Base-by-base conservation (phyloP, 164 flowering plant species). In the Nelumbo lutea region DNA sequence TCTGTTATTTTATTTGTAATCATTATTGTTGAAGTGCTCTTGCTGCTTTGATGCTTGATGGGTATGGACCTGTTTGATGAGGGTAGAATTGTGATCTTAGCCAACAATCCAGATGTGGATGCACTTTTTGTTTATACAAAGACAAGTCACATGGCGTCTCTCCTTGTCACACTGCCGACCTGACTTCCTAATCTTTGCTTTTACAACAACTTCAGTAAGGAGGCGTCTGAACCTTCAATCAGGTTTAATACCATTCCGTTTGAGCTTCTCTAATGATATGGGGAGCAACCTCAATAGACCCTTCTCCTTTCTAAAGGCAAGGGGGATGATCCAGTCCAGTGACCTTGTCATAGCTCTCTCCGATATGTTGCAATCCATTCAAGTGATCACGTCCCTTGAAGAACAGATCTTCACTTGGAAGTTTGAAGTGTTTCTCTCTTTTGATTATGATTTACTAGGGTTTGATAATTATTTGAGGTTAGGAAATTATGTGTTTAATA, bases 181-280 rank as follows among this genome's bases (percentile, higher is more conserved):
- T 38, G 99, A 92, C 76, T 95, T 97, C 80, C 99, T 97, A 11
- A 88, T 95, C 69, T 92, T 95, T 78, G 99, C 97, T 41, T 95
- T 95, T 75, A 92, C 99, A 3, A 70, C 90, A 6, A 82, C 93
- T 42, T 88, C 93, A 39, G 86, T 90, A 55, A 70, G 99, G 64
- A 84, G 97, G 67, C 96, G 94, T 50, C 78, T 95, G 77, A 95
- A 92, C 78, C 83, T 95, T 59, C 99, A 88, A 70, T 92, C 97
- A 97, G 99, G 97, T 40, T 81, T 95, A 43, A 92, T 90, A 60
- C 97, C 97, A 0, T 95, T 92, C 84, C 90, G 97, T 39, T 68
- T 91, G 50, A 83, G 81, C 81, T 90, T 90, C 83, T 80, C 91
- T 2, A 93, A 92, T 67, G 99, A 95, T 65, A 92, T 95, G 99